Percentiles rank a stretch among this genome's conserved stretches.
phyloP scores from a whole-genome alignment of 495 filamentous ascomycete species.

The Penicillium chermesinum region DNA sequence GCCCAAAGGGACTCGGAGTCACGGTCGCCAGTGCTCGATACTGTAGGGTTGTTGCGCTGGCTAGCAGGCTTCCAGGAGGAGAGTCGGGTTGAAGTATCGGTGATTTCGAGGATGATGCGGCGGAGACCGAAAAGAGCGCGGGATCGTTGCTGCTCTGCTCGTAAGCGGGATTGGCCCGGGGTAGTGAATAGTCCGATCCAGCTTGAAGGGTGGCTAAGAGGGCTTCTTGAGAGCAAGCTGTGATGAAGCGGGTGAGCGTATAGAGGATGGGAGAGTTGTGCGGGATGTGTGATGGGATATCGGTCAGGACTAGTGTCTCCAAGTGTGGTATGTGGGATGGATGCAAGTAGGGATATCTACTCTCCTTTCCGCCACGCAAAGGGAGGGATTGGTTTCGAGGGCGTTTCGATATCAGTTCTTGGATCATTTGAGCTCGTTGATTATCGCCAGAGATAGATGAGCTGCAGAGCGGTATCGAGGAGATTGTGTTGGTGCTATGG shows the following conservation, averaged over 20 bases:
- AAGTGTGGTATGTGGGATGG: conserved; percentile 53
- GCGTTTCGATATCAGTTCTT: conserved; percentile 32
- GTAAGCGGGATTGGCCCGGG: conserved; percentile 39
- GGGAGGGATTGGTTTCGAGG: conserved; percentile 29
- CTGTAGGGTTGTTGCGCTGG: conserved; percentile 33
- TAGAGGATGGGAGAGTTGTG: conserved; percentile 38
- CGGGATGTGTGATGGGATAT: conserved; percentile 51
- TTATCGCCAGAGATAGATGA: conserved; percentile 25
- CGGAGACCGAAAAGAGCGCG: conserved; percentile 51
- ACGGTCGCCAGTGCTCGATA: conserved; percentile 56
- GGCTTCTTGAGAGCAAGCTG: conserved; percentile 54
- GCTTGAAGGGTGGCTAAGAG: conserved; percentile 52
- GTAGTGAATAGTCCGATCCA: conserved; percentile 44
- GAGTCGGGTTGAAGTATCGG: conserved; percentile 25
- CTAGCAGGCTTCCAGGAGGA: conserved; percentile 37
- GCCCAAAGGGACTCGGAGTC: conserved; percentile 59
- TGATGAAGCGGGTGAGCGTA: conserved; percentile 53
- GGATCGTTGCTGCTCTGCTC: conserved; percentile 39
- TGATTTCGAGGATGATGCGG: conserved; percentile 54
- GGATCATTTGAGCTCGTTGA: conserved; percentile 24
- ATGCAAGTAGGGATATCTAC: conserved; percentile 43
- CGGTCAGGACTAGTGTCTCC: conserved; percentile 53
- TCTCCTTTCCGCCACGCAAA: conserved; percentile 24
- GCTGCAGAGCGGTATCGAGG: conserved; percentile 14
- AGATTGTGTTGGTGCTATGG: background rate